Conservation (phyloP, 1,284 basidiomycete species). For the Papiliotrema terrestris region DNA sequence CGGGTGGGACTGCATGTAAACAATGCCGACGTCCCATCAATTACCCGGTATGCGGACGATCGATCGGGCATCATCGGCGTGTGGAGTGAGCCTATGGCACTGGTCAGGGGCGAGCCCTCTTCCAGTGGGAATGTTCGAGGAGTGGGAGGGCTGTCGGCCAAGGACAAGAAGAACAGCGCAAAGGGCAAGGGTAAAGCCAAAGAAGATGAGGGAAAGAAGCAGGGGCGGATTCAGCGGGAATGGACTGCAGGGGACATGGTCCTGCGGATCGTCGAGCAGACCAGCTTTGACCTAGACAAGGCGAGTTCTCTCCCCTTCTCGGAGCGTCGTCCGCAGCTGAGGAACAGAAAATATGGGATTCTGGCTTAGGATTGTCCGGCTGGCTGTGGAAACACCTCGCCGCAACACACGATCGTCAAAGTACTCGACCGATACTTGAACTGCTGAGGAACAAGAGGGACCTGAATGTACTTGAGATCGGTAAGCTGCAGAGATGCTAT, state of each 20-base stretch:
- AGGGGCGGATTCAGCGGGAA: slow-evolving; percentile 64
- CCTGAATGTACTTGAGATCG: slow-evolving; percentile 49
- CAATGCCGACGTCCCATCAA: not conserved
- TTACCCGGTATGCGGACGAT: not conserved
- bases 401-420: not conserved
- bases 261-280: slow-evolving; percentile 67
- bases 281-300: slow-evolving; percentile 84
- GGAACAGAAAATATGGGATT: slow-evolving; percentile 85
- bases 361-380: slow-evolving; percentile 71
- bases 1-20: slow-evolving; percentile 55
- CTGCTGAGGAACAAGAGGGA: slow-evolving; percentile 12
- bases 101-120: slow-evolving; percentile 16
- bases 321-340: not conserved
- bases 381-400: slow-evolving; percentile 56
- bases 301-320: slow-evolving; percentile 49
- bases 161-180: slow-evolving; percentile 13
- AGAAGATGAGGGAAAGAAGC: slow-evolving; percentile 54
- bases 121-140: slow-evolving; percentile 6
- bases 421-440: slow-evolving; percentile 6
- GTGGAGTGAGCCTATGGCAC: slow-evolving; percentile 42
- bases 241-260: slow-evolving; percentile 51
- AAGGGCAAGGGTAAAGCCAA: slow-evolving; percentile 8
- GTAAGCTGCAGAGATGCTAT: slow-evolving; percentile 49
- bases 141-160: slow-evolving; percentile 7
- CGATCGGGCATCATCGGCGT: slow-evolving; percentile 32